Conservation (phyloP, 306 rosid genomes). For the Fragaria ananassa region DNA sequence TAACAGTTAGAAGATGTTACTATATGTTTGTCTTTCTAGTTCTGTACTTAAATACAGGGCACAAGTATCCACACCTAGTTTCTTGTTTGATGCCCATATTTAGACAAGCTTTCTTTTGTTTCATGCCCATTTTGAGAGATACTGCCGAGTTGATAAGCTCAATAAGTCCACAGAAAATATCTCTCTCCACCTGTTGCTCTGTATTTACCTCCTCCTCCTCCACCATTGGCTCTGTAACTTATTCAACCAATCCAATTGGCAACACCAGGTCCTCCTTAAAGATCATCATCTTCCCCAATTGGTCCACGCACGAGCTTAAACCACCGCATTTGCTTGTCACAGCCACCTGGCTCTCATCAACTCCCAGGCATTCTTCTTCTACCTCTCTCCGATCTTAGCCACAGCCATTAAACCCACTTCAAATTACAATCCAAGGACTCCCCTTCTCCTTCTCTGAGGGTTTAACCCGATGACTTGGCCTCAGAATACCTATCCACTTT, state of each 20-base stretch:
- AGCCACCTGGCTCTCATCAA: background rate
- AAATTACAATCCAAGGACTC: background rate
- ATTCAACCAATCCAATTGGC: constrained; percentile 1
- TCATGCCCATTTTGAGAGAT: no score
- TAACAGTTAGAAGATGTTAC: no score
- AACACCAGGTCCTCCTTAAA: background rate
- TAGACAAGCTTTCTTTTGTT: no score
- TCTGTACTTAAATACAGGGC: background rate
- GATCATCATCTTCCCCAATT: background rate
- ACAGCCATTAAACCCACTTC: background rate
- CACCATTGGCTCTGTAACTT: background rate
- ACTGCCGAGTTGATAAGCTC: no score
- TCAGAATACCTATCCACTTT: background rate
- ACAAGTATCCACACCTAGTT: background rate
- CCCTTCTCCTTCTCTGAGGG: background rate
- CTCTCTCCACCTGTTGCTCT: background rate
- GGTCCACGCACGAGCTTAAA: background rate
- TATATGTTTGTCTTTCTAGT: no score
- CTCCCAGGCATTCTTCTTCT: background rate
- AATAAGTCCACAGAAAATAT: no score
- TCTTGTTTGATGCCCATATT: background rate
- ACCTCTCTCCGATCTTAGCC: background rate
- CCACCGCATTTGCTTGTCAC: background rate
- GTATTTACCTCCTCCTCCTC: no score
- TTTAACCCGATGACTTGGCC: constrained; percentile 6